Evolutionary conservation across 192 early-diverging fungal species (phyloP), one percentile per base, ranked within the genome.

Genomic region (Mortierella claussenii): DNA sequence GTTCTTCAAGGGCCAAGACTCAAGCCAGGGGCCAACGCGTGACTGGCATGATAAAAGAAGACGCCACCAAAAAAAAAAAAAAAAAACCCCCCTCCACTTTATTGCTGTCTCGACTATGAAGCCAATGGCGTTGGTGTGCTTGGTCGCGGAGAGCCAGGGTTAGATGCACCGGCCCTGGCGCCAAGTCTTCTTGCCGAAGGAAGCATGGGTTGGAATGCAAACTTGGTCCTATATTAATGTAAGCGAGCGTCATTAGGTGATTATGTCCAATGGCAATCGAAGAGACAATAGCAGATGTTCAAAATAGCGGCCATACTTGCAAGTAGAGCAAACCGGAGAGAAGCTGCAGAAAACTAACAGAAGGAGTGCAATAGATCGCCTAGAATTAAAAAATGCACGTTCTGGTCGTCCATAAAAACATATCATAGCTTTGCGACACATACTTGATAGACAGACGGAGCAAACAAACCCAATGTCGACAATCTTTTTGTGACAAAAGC

Each of bases 401-500:
- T n/a, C 3, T 46, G 20, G 10, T 30, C 24, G n/a, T n/a, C 28
- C 31, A 18, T 17, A 21, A 27, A 54, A 33, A 40, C 20, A 10
- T 23, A 23, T 12, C n/a, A 55, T 13, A 33, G 76, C 45, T 27
- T 32, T 46, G 48, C 6, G 15, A 32, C 28, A 55, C 66, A 21
- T 88, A 94, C 93, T 97, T 18, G 98, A 96, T 28, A 99, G 76
- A 68, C 98, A 99, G 13, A 98, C 97, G 1, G 95, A 97, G 73
- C 98, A 99, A n/a, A 99, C 98, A 81, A 86, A 98, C 0, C 95
- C 98, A 64, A 97, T 87, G 67, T 95, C 93, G 15, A 98, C 89
- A 37, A 95, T 90, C 47, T 86, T 88, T 68, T 95, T 95, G 80
- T 99, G 98, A 75, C 98, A 99, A 55, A 99, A 99, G 70, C 98